Evolutionary conservation across 331 rosid species (phyloP).

Genomic region (Arachis monticola): DNA sequence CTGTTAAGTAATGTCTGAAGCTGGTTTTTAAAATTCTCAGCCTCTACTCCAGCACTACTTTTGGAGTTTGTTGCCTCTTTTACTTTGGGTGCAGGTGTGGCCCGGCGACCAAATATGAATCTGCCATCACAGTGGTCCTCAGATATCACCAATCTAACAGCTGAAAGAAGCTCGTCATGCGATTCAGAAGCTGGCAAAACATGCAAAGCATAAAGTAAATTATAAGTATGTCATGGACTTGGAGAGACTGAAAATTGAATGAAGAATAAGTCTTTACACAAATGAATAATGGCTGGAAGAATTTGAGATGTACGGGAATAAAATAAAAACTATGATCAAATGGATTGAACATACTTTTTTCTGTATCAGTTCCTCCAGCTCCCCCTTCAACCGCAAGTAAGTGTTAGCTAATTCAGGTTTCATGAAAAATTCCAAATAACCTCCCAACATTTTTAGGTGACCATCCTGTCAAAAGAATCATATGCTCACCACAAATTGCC

Average conservation of each 20-base stretch:
- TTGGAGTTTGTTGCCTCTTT: slow-evolving; percentile 50
- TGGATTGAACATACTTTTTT: slow-evolving; percentile 59
- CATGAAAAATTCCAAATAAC: slow-evolving; percentile 94
- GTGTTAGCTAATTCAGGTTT: slow-evolving; percentile 76
- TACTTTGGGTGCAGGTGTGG: slow-evolving; percentile 44
- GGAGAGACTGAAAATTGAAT: slow-evolving; percentile 15
- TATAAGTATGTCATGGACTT: slow-evolving; percentile 26
- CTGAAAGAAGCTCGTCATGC: slow-evolving; percentile 66
- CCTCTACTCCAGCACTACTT: slow-evolving; percentile 41
- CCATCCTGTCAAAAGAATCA: slow-evolving; percentile 75
- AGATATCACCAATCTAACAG: slow-evolving; percentile 80
- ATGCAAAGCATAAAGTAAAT: slow-evolving; percentile 32
- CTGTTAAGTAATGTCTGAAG: slow-evolving; percentile 78
- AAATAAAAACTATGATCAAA: slow-evolving; percentile 3
- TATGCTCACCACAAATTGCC: slow-evolving; percentile 13
- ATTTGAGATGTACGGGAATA: slow-evolving; percentile 6
- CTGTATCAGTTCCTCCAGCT: slow-evolving; percentile 77
- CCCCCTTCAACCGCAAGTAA: slow-evolving; percentile 67
- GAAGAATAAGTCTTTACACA: slow-evolving; percentile 25
- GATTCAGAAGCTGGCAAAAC: slow-evolving; percentile 72
- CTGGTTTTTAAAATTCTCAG: slow-evolving; percentile 62
- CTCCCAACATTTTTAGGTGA: slow-evolving; percentile 94
- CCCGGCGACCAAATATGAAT: slow-evolving; percentile 73
- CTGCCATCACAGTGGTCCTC: slow-evolving; percentile 84
- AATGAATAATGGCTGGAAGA: slow-evolving; percentile 13